Percentiles rank a stretch among this genome's conserved stretches.
These are phyloP conservation scores for Pachysolen tannophilus DNA, from an alignment of 805 yeast genomes.

Conservation along the genomic window DNA sequence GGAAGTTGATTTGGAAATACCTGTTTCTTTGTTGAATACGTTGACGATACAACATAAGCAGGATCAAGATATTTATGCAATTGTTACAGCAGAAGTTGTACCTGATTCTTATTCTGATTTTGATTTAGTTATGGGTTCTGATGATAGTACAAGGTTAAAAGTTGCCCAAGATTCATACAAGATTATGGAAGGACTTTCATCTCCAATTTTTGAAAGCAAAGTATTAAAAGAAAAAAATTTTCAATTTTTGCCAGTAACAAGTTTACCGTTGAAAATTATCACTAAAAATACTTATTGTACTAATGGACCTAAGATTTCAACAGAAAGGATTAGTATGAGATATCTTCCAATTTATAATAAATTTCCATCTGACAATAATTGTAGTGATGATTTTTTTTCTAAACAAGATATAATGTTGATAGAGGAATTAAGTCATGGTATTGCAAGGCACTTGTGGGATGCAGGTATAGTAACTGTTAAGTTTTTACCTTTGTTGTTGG, in stretches of 20 bases:
- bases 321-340: conserved; percentile 2
- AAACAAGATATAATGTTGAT: conserved; percentile 9
- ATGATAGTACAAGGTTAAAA: no score
- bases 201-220: background rate
- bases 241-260: conserved; percentile 1
- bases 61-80: background rate
- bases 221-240: background rate
- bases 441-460: conserved; percentile 37
- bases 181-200: background rate
- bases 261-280: conserved; percentile 1
- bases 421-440: conserved; percentile 31
- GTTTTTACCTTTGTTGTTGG: background rate
- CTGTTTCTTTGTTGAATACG: no score
- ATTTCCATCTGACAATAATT: background rate
- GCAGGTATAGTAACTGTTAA: conserved; percentile 22
- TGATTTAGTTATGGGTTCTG: background rate
- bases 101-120: background rate
- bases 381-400: background rate
- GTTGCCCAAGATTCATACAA: background rate
- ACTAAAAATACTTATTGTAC: conserved; percentile 13
- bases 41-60: background rate
- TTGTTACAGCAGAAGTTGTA: background rate
- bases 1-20: no score
- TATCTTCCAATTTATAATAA: background rate
- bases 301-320: background rate